Base-by-base conservation (phyloP, 2,329 filamentous ascomycete species). In the Cyclaneusma minus region DNA sequence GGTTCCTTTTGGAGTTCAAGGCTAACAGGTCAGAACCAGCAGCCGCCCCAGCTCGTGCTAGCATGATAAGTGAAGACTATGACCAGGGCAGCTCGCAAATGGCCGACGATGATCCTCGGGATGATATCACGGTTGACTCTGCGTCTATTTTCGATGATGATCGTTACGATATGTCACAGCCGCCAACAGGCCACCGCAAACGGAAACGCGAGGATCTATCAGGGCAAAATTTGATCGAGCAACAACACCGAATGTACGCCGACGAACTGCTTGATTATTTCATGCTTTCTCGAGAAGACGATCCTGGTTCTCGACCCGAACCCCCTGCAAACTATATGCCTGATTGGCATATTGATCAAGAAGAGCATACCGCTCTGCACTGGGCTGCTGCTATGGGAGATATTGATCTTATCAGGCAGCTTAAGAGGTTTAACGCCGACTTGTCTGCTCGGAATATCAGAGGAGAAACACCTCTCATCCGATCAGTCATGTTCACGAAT, bases 331-430 rank as follows among this genome's bases (percentile, higher is more conserved):
- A 83, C 47, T 92, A 93, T 42, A 76, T 92, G 44, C 74, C 91
- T 5, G 79, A 98, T 51, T 80, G 82, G 49, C 64, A 76, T n/a
- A 94, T 98, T 35, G 89, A 98, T 48, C 79, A 84, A 22, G 84
- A 92, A 42, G 76, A 77, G 7, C 85, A 95, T 45, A 92, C 84
- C 3, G 85, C 87, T 5, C 66, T 98, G 38, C 89, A 98, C 48
- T 98, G 89, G 89, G 89, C 85, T 11, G 84, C 83, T 28, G 83
- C 89, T 13, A 98, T 98, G 87, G 89, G 89, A 31, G 89, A 95
- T 39, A 62, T 94, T 16, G 80, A 87, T 25, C 81, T 95, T 10
- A 82, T 94, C 34, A 83, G 77, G 49, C 79, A 92, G 49, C 61
- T 98, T 11, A 77, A 89, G 40, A 66, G 72, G 21, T 83, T 85